Base-by-base conservation (phyloP, 1,139 yeast species). In the Blastobotrys serpentis region DNA sequence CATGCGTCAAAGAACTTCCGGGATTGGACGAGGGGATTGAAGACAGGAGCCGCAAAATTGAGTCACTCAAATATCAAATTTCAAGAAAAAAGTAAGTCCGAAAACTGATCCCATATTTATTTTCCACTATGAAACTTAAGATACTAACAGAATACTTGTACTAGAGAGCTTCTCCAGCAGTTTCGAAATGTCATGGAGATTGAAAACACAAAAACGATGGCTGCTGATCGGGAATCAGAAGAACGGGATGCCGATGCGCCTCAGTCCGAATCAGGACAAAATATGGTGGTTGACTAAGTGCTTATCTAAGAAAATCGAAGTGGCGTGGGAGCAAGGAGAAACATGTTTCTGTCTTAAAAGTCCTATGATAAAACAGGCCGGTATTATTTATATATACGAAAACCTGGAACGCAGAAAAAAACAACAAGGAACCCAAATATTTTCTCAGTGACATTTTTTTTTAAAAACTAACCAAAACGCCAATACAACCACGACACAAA, bases 21-120 rank as follows among this genome's bases (percentile, higher is more conserved):
- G 56, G 56, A 10, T 41, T 56, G 26, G 58, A 60, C 38, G 53
- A 56, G 37, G 48, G 51, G 26, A 42, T 58, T 11, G 56, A 47
- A 10, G 48, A 55, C 36, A 52, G 59, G 14, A n/a, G 26, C 13
- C n/a, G 18, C 5, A 45, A 42, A 36, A 45, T 48, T 16, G 48
- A 43, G 14, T 51, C 46, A 11, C 47, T 50, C 23, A 39, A 48
- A 34, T 47, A 45, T 38, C 49, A 49, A 10, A 49, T 47, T 13
- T 36, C 47, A 18, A 42, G 53, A 34, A 50, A 50, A 22, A 46
- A 57, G 17, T 36, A 36, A 36, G 37, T n/a, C n/a, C n/a, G n/a
- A n/a, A n/a, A n/a, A n/a, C n/a, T n/a, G n/a, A n/a, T n/a, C n/a
- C n/a, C n/a, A n/a, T n/a, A n/a, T n/a, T n/a, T n/a, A n/a, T n/a